A percentile compares a stretch with the other conserved stretches of the same genome.
Evolutionary conservation across 768 basidiomycete species (phyloP).

Genomic region (Serendipita vermifera): DNA sequence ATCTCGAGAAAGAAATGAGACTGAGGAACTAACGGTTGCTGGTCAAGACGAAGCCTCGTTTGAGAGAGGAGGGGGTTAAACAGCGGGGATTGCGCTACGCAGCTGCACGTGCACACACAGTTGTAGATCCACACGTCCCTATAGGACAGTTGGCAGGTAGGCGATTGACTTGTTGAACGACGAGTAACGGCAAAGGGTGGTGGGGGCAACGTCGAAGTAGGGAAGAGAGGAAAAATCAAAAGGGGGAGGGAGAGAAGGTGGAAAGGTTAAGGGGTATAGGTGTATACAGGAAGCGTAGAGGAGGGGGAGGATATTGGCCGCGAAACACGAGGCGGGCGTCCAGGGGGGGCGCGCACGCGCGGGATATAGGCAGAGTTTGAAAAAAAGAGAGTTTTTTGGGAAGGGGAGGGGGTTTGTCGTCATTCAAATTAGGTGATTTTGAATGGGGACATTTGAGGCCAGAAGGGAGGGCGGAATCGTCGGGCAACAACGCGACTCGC

Average conservation of each 20-base stretch:
- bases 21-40: too few species aligned
- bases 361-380: neutral
- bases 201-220: neutral
- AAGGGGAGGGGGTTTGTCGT: neutral
- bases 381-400: neutral
- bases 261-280: too few species aligned
- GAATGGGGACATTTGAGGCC: neutral
- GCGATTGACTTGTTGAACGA: too few species aligned
- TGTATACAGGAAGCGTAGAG: too few species aligned
- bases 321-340: conserved; percentile 9
- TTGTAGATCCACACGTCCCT: neutral
- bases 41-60: too few species aligned
- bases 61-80: neutral
- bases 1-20: too few species aligned
- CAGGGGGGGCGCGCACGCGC: conserved; percentile 2
- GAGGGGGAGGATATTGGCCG: too few species aligned
- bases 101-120: conserved; percentile 1
- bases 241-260: too few species aligned
- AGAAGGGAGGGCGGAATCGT: neutral
- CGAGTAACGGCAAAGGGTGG: neutral
- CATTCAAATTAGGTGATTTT: neutral
- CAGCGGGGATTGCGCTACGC: conserved; percentile 1
- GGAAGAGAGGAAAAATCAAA: neutral
- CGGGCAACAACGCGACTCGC: conserved; percentile 5
- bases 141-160: neutral